Evolutionary conservation across 1,139 yeast species (phyloP).

Genomic region (Arxiozyma slooffiae): DNA sequence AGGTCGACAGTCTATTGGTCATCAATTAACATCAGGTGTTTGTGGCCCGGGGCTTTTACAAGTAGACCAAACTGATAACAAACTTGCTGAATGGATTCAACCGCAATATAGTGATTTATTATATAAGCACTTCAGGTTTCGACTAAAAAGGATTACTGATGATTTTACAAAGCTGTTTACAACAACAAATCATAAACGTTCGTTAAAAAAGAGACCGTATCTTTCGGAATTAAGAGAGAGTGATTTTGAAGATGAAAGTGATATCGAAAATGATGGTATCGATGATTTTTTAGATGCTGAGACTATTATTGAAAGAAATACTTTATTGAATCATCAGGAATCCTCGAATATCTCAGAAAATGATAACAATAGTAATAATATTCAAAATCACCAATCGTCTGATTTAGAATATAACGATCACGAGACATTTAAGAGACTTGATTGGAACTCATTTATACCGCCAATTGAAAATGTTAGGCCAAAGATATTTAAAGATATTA

Average conservation of each 20-base stretch:
- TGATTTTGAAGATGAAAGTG: conserved; percentile 3
- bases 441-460: background rate
- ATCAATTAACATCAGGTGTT: conserved; percentile 1
- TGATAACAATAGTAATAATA: background rate
- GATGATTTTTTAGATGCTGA: conserved; percentile 1
- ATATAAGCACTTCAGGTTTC: background rate
- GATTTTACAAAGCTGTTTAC: background rate
- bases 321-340: background rate
- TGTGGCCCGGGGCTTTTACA: background rate
- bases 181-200: background rate
- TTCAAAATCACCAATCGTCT: background rate
- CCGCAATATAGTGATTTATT: background rate
- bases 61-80: conserved; percentile 1
- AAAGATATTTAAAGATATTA: background rate
- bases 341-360: background rate
- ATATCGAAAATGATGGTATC: background rate
- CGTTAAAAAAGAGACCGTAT: background rate
- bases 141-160: background rate
- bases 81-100: background rate
- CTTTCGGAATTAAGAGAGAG: conserved; percentile 2
- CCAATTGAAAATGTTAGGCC: background rate
- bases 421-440: background rate
- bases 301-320: background rate
- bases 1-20: conserved; percentile 1
- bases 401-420: background rate